phyloP scores from a whole-genome alignment of 2,329 filamentous ascomycete species.

The Stachybotrys elegans region DNA sequence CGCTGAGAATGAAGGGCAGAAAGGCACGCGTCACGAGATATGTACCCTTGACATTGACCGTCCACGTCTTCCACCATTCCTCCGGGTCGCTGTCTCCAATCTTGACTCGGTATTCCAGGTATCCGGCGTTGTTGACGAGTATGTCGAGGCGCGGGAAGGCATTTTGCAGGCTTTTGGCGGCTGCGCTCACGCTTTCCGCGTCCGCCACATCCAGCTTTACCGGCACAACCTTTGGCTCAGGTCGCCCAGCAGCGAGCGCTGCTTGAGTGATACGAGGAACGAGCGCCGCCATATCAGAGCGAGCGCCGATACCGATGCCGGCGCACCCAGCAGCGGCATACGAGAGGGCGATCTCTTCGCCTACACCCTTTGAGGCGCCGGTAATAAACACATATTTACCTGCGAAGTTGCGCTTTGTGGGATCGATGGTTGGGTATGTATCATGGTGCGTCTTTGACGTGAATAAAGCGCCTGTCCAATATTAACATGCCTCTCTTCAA shows the following conservation, averaged over 20 bases:
- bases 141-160: conserved; percentile 33
- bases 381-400: conserved; percentile 43
- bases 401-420: conserved; percentile 29
- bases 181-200: conserved; percentile 24
- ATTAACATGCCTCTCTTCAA: background rate
- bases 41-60: conserved; percentile 37
- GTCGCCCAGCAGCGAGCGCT: conserved; percentile 22
- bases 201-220: conserved; percentile 34
- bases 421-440: conserved; percentile 49
- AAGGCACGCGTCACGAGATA: conserved; percentile 41
- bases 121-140: conserved; percentile 38
- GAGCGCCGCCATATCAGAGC: conserved; percentile 37
- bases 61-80: conserved; percentile 37
- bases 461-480: background rate
- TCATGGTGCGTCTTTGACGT: conserved; percentile 28
- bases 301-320: conserved; percentile 47
- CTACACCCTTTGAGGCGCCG: conserved; percentile 51
- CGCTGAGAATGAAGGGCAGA: conserved; percentile 36
- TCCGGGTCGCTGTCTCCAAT: conserved; percentile 31
- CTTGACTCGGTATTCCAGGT: conserved; percentile 28
- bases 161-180: conserved; percentile 19
- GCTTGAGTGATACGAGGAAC: conserved; percentile 27
- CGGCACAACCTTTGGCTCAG: conserved; percentile 28
- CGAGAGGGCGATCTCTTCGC: conserved; percentile 46
- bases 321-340: conserved; percentile 50